A percentile compares a stretch with the other conserved stretches of the same genome.
phyloP scores from a whole-genome alignment of 2,329 filamentous ascomycete species.

The Akanthomyces dipterigenus region DNA sequence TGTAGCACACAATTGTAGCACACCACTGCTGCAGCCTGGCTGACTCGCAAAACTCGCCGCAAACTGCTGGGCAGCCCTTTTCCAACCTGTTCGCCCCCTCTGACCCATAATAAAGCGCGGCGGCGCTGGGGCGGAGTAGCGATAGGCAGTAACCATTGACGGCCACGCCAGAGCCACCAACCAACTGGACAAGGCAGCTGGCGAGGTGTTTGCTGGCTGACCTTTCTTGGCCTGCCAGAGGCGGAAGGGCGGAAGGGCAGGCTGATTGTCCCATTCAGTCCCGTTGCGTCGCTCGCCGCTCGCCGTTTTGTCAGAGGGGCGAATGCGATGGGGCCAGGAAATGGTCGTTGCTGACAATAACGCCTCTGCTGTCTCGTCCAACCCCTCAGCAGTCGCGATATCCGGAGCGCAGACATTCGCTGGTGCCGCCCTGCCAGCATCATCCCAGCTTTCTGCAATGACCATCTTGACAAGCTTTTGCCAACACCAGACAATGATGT shows the following conservation, averaged over 20 bases:
- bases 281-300: neutral
- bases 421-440: neutral
- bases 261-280: neutral
- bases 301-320: neutral
- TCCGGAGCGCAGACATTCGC: neutral
- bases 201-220: neutral
- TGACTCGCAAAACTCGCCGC: neutral
- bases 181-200: neutral
- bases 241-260: neutral
- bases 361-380: neutral
- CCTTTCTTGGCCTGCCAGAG: too few relatives aligned
- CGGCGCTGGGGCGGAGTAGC: neutral
- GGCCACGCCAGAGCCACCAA: neutral
- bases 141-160: neutral
- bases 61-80: neutral
- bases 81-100: neutral
- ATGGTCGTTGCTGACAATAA: slow-evolving; percentile 2
- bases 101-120: neutral
- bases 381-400: neutral
- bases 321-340: neutral
- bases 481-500: neutral
- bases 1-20: too few relatives aligned
- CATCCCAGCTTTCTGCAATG: neutral
- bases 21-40: neutral
- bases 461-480: neutral